These are phyloP conservation scores for Ogataea saltuana DNA, from an alignment of 805 yeast species.

Conservation along the genomic window DNA sequence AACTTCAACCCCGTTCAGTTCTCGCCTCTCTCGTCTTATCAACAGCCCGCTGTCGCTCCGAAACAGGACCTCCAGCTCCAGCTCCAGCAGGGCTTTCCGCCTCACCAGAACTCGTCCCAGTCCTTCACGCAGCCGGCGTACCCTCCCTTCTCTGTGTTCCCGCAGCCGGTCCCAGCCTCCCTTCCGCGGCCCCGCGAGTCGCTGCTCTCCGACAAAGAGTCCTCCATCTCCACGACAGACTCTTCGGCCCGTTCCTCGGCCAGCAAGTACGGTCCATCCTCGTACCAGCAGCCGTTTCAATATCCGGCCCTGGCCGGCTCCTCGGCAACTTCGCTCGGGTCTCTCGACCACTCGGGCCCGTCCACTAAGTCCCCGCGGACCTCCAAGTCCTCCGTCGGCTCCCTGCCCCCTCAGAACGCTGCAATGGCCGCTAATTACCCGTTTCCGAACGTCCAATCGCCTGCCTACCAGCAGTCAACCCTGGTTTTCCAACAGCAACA, in stretches of 20 bases:
- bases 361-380: neutral
- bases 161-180: no score
- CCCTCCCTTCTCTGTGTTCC: no score
- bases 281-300: neutral
- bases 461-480: constrained; percentile 8
- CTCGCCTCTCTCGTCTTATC: neutral
- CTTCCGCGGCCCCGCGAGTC: neutral
- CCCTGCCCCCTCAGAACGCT: constrained; percentile 1
- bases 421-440: neutral
- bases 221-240: constrained; percentile 5
- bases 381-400: neutral
- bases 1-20: constrained; percentile 13
- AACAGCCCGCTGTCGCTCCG: no score
- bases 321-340: neutral
- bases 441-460: no score
- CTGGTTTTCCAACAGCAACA: constrained; percentile 14
- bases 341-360: neutral
- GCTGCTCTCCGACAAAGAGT: constrained; percentile 3
- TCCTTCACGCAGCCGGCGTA: neutral
- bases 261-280: neutral
- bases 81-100: neutral
- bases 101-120: neutral
- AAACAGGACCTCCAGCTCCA: neutral
- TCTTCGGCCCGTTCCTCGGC: constrained; percentile 9
- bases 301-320: neutral